A percentile compares a stretch with the other conserved stretches of the same genome.
Evolutionary conservation across 2,329 filamentous ascomycete species (phyloP).

Genomic region (Beauveria sp.): DNA sequence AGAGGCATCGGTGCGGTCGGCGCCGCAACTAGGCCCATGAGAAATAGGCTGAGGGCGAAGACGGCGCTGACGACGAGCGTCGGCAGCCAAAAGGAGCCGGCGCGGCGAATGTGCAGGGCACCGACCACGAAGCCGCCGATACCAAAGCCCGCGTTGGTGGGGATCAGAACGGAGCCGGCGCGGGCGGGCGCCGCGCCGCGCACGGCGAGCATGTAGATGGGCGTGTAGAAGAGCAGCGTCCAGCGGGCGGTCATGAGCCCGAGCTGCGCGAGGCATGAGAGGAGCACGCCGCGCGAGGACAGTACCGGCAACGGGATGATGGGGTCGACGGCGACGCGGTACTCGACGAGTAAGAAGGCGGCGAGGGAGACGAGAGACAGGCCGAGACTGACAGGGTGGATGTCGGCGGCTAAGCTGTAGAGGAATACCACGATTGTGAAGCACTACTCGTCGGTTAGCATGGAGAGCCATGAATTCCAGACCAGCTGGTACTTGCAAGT

Average conservation of each 20-base stretch:
- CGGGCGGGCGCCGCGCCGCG: conserved; percentile 60
- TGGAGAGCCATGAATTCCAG: background rate
- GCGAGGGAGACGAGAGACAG: conserved; percentile 45
- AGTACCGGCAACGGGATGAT: conserved; percentile 68
- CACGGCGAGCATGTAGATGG: conserved; percentile 71
- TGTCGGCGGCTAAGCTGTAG: conserved; percentile 57
- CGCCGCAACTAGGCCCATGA: conserved; percentile 48
- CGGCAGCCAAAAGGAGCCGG: conserved; percentile 64
- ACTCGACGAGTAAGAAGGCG: conserved; percentile 56
- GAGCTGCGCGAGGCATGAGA: conserved; percentile 67
- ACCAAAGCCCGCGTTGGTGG: conserved; percentile 75
- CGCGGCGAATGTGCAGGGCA: conserved; percentile 64
- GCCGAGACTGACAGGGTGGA: conserved; percentile 52
- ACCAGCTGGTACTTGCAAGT: conserved; percentile 41
- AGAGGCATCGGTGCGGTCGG: conserved; percentile 39
- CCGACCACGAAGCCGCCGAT: conserved; percentile 66
- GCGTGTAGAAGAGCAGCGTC: conserved; percentile 73
- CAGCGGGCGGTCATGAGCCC: conserved; percentile 76
- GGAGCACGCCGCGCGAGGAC: conserved; percentile 58
- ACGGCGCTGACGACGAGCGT: conserved; percentile 51
- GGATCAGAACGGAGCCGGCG: conserved; percentile 69
- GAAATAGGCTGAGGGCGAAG: conserved; percentile 53
- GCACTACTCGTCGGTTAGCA: conserved; percentile 35
- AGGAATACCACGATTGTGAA: conserved; percentile 63
- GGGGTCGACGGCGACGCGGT: conserved; percentile 55